Evolutionary conservation across 2,329 filamentous ascomycete species (phyloP), one percentile per base, ranked within the genome.

Genomic region (Davidsoniella virescens): DNA sequence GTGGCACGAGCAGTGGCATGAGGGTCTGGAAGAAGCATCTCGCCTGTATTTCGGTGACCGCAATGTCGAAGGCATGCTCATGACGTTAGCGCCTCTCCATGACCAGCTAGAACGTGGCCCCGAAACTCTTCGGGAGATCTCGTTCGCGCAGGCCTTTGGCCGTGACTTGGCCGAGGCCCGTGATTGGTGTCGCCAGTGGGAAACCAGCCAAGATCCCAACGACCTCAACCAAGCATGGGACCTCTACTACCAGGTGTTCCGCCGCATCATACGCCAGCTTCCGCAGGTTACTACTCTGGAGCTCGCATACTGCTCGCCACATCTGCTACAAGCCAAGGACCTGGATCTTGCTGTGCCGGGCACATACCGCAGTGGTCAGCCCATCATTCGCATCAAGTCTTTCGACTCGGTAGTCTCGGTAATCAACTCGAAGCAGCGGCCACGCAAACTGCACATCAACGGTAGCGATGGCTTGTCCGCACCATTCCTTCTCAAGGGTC

Each of bases 1-100:
- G 20, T 98, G 93, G 93, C 92, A 99, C 61, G 92, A 99, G 61
- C 84, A 94, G 56, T 99, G 92, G 92, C 92, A 98, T 57, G 93
- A 99, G 65, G 93, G 85, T 25, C 72, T 99, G 14, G 92, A 98
- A 65, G 93, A 99, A 67, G 93, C 92, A 1, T 95, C 87, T 29
- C 78, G 92, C 49, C 71, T 98, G 16, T 98, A 96, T 70, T 99
- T 98, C 65, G 92, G 90, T 53, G 90, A 96, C 59, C 84, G 93
- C 60, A 94, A 98, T 63, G 92, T 96, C 42, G 85, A 95, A 54
- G 93, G 90, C 60, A 98, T 98, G 92, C 92, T 98, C 63, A 76
- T 80, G 9, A 88, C 85, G 0, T 76, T 99, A 4, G 84, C 84
- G 46, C 93, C 93, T 5, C 71, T 98, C 20, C 92, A 99, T 62